A percentile compares a stretch with the other conserved stretches of the same genome.
Conservation (phyloP, 495 filamentous ascomycete genomes). For the Lasiosphaeriaceae sp. region DNA sequence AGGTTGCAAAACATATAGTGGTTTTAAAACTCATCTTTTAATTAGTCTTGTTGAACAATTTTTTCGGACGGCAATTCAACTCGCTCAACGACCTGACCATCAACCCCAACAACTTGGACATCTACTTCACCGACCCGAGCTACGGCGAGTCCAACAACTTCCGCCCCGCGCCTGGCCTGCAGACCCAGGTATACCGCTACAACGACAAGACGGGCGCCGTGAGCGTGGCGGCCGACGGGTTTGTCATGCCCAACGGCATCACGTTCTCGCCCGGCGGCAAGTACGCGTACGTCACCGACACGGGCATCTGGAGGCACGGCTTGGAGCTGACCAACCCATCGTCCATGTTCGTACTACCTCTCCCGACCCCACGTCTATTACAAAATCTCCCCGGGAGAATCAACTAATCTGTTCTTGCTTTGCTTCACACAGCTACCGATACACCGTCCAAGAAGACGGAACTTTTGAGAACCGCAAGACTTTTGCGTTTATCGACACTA, state of each 20-base stretch:
- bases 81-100: conserved; percentile 57
- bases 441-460: conserved; percentile 35
- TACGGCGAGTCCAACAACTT: conserved; percentile 59
- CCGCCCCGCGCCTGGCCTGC: conserved; percentile 47
- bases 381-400: too few relatives aligned
- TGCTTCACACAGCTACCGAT: conserved; percentile 33
- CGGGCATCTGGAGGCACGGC: conserved; percentile 37
- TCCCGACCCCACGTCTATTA: not conserved
- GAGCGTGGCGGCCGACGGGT: conserved; percentile 52
- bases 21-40: too few relatives aligned
- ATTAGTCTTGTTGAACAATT: conserved; percentile 49
- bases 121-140: conserved; percentile 64
- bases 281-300: conserved; percentile 55
- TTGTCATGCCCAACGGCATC: conserved; percentile 55
- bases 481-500: conserved; percentile 54
- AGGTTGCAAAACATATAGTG: not conserved
- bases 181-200: conserved; percentile 55
- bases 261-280: conserved; percentile 52
- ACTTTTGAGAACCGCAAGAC: conserved; percentile 44
- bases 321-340: conserved; percentile 30
- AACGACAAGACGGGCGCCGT: conserved; percentile 44
- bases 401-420: not conserved
- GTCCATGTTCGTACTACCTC: conserved; percentile 31
- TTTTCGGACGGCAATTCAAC: conserved; percentile 57
- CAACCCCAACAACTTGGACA: conserved; percentile 45